Evolutionary conservation across 768 basidiomycete genomes (phyloP).

Genomic region (Sutorius australiensis): DNA sequence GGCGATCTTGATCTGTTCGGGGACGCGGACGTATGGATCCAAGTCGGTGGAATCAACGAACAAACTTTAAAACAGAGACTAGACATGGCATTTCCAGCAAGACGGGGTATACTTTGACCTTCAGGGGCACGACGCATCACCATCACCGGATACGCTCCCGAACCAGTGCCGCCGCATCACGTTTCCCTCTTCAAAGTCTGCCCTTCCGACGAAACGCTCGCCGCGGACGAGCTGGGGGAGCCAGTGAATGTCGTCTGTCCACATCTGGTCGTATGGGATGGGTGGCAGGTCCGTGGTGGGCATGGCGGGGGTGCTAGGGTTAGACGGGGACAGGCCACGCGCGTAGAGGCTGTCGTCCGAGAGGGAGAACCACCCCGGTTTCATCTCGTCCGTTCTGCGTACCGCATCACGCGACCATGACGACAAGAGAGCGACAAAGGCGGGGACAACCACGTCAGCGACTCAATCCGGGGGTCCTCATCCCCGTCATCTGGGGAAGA

Average conservation of each 20-base stretch:
- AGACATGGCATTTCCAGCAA: too few relatives aligned
- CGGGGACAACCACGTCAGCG: background rate
- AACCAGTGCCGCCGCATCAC: slow-evolving; percentile 73
- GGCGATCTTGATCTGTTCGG: too few relatives aligned
- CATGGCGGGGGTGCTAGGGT: background rate
- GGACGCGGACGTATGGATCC: too few relatives aligned
- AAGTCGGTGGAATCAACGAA: too few relatives aligned
- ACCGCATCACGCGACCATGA: background rate
- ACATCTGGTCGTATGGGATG: slow-evolving; percentile 60
- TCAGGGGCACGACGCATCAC: background rate
- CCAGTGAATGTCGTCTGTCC: slow-evolving; percentile 67
- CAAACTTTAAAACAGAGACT: too few relatives aligned
- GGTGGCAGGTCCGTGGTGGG: slow-evolving; percentile 20
- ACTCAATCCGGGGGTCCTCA: too few relatives aligned
- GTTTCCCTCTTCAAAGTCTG: slow-evolving; percentile 72
- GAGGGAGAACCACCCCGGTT: slow-evolving; percentile 70
- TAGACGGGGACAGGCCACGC: slow-evolving; percentile 1
- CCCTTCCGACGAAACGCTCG: slow-evolving; percentile 45
- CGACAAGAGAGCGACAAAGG: background rate
- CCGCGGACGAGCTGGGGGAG: slow-evolving; percentile 53
- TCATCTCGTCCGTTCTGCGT: slow-evolving; percentile 84
- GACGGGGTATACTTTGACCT: too few relatives aligned
- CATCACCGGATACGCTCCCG: slow-evolving; percentile 31
- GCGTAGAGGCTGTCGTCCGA: slow-evolving; percentile 20
- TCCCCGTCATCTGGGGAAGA: background rate